Evolutionary conservation across 164 flowering plant species (phyloP), one percentile per base, ranked within the genome.

Genomic region (Magnolia officinalis): DNA sequence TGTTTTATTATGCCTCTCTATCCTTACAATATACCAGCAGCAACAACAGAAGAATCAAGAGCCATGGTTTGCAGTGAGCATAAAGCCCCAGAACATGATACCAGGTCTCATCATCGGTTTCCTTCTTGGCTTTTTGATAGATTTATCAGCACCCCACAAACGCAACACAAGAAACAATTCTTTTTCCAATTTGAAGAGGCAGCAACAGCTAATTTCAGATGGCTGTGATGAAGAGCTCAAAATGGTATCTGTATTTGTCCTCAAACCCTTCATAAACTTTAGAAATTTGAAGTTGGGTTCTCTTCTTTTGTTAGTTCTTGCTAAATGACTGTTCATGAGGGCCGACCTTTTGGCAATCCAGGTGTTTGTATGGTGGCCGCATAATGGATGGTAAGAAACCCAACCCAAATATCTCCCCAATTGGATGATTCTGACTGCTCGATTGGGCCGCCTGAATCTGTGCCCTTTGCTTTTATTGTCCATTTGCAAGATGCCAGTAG

Each of bases 41-140:
- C 26, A 67, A 31, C 71, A 67, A 37, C 16, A 67, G 20, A 26
- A 20, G 80, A 80, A 81, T 73, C 72, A 80, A 78, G 85, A 82
- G 81, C 80, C 84, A 78, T 84, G 88, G 86, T 51, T 90, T 10
- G 82, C 84, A 2, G 86, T 71, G 78, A 85, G 87, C 83, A 86
- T 92, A 82, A 90, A 72, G 80, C 86, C 90, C 67, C 93, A 88
- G 73, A 91, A 94, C 78, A 90, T 94, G 79, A 80, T 94, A 59
- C 97, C 97, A 11, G 98, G 98, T 37, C 84, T 94, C 67, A 80
- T 92, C n/a, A 85, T 94, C 66, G 97, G 98, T 69, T 92, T 94
- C 85, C 82, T 94, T 75, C 76, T 84, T 50, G 98, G 98, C 74
- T 77, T 88, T 55, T 79, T 94, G 2, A 77, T 90, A 73, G 98